Conservation (phyloP, 2,329 filamentous ascomycete genomes). For the Alternaria rosae region DNA sequence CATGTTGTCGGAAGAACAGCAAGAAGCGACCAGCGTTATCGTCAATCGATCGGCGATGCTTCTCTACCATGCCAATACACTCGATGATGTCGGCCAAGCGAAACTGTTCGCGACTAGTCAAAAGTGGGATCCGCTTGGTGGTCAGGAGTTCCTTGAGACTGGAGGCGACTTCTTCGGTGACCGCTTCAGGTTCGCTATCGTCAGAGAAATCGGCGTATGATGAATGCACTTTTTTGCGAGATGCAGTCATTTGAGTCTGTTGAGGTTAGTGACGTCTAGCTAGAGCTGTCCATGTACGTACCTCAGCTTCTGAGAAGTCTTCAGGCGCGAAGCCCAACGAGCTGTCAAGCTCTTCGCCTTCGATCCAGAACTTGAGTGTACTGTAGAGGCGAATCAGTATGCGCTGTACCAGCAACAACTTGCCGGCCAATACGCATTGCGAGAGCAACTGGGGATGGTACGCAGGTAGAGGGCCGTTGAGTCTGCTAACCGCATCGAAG, state of each 20-base stretch:
- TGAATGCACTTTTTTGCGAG: conserved; percentile 58
- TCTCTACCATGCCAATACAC: conserved; percentile 83
- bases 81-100: conserved; percentile 84
- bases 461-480: conserved; percentile 86
- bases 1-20: conserved; percentile 84
- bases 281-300: conserved; percentile 30
- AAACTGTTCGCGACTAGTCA: conserved; percentile 87
- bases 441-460: conserved; percentile 93
- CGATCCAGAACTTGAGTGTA: conserved; percentile 80
- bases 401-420: conserved; percentile 72
- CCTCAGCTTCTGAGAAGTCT: conserved; percentile 57
- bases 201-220: conserved; percentile 62
- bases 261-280: conserved; percentile 3
- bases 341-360: conserved; percentile 81
- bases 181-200: conserved; percentile 66
- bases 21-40: conserved; percentile 88
- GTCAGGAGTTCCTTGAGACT: conserved; percentile 80
- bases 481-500: conserved; percentile 79
- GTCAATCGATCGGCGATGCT: conserved; percentile 86
- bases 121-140: conserved; percentile 74
- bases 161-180: conserved; percentile 75
- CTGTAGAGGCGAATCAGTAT: conserved; percentile 77
- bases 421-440: conserved; percentile 85
- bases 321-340: conserved; percentile 69
- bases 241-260: conserved; percentile 49